Conservation (phyloP, 2,329 filamentous ascomycete genomes). For the Botrytis hyacinthi region DNA sequence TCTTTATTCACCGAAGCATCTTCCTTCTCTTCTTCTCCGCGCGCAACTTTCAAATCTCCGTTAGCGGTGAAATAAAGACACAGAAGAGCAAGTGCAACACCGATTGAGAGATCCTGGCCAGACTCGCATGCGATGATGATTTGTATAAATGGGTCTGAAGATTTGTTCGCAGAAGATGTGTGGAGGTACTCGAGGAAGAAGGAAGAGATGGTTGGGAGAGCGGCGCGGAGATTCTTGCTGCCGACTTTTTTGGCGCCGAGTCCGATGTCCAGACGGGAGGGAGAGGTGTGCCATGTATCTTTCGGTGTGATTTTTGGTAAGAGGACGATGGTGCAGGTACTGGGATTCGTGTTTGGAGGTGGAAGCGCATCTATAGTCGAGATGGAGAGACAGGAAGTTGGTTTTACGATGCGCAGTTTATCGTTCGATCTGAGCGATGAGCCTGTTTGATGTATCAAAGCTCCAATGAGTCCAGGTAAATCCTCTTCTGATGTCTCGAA, state of each 20-base stretch:
- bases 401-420: conserved; percentile 28
- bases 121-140: conserved; percentile 69
- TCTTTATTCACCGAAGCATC: conserved; percentile 60
- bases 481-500: conserved; percentile 65
- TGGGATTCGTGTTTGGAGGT: neutral
- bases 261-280: conserved; percentile 52
- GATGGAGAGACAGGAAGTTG: conserved; percentile 36
- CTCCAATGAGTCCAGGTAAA: conserved; percentile 50
- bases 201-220: conserved; percentile 50
- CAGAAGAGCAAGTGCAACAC: conserved; percentile 70
- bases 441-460: conserved; percentile 41
- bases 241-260: conserved; percentile 73
- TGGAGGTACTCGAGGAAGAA: conserved; percentile 32
- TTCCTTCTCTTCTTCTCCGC: conserved; percentile 12
- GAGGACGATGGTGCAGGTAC: conserved; percentile 42
- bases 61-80: conserved; percentile 70
- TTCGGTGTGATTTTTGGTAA: conserved; percentile 45
- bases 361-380: conserved; percentile 25
- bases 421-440: neutral
- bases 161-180: neutral
- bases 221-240: conserved; percentile 75
- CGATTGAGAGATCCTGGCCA: conserved; percentile 78
- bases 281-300: conserved; percentile 44
- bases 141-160: conserved; percentile 12
- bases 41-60: conserved; percentile 45